A percentile compares a stretch with the other conserved stretches of the same genome.
These are phyloP conservation scores for Macrolepiota dolichaula DNA, from an alignment of 768 basidiomycete genomes.

Conservation along the genomic window DNA sequence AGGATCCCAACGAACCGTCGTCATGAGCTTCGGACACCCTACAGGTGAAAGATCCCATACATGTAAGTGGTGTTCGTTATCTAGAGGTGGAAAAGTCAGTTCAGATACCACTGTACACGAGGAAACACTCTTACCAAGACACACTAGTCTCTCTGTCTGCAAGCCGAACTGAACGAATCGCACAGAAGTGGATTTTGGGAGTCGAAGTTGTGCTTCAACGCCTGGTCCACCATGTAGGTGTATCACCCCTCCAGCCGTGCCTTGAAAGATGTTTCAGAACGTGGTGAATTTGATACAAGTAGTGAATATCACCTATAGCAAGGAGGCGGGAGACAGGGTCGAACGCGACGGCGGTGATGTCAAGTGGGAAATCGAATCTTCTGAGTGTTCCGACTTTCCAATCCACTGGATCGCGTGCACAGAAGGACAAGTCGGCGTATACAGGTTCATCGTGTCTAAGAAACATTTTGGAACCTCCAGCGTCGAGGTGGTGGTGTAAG, in stretches of 20 bases:
- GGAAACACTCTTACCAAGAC: constrained; percentile 50
- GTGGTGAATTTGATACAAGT: background rate
- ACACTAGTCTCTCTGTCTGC: constrained; percentile 51
- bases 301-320: constrained; percentile 45
- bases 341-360: constrained; percentile 50
- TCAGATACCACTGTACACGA: background rate
- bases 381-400: constrained; percentile 54
- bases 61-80: constrained; percentile 52
- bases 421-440: constrained; percentile 53
- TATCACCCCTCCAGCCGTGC: constrained; percentile 61
- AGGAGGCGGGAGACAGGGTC: constrained; percentile 61
- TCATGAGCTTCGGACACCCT: constrained; percentile 50
- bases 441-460: constrained; percentile 29
- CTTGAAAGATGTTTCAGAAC: constrained; percentile 29
- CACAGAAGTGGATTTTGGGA: constrained; percentile 44
- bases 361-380: constrained; percentile 44
- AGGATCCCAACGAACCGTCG: constrained; percentile 46
- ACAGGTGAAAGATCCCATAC: constrained; percentile 56
- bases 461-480: constrained; percentile 31
- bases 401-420: constrained; percentile 50
- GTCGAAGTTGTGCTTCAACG: constrained; percentile 47
- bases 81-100: constrained; percentile 24
- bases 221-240: constrained; percentile 67
- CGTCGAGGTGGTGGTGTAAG: background rate
- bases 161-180: constrained; percentile 63